A percentile compares a stretch with the other conserved stretches of the same genome.
phyloP scores from a whole-genome alignment of 305 asterid genomes.

The Euphrasia arctica region DNA sequence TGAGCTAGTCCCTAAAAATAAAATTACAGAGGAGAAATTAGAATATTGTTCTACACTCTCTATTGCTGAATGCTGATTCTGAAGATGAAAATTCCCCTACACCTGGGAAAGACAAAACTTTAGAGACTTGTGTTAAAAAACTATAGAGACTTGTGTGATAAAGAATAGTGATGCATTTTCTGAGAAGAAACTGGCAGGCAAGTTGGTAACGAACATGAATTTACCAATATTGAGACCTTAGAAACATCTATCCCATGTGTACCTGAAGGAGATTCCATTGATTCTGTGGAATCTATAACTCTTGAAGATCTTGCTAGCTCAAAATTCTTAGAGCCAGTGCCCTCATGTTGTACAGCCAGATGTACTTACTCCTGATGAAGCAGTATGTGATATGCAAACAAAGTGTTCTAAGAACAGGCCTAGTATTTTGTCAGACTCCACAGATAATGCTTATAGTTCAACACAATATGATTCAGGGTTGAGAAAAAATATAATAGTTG shows the following conservation, averaged over 20 bases:
- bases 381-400: slow-evolving; percentile 26
- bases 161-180: slow-evolving; percentile 37
- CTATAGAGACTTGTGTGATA: slow-evolving; percentile 29
- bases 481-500: slow-evolving; percentile 60
- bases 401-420: too few species aligned
- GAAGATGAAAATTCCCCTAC: slow-evolving; percentile 68
- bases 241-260: slow-evolving; percentile 36
- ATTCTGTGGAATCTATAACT: slow-evolving; percentile 34
- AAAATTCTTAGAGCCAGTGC: slow-evolving; percentile 31
- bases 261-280: slow-evolving; percentile 23
- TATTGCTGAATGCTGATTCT: slow-evolving; percentile 40
- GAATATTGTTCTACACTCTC: slow-evolving; percentile 40
- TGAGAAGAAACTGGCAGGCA: slow-evolving; percentile 40
- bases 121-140: slow-evolving; percentile 17
- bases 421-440: too few species aligned
- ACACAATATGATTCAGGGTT: slow-evolving; percentile 39
- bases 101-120: slow-evolving; percentile 52
- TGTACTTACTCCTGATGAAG: slow-evolving; percentile 31
- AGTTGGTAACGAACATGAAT: slow-evolving; percentile 30
- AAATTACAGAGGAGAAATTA: slow-evolving; percentile 37
- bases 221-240: slow-evolving; percentile 30
- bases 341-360: slow-evolving; percentile 30
- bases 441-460: not conserved
- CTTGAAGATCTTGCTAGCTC: slow-evolving; percentile 31
- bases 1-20: too few species aligned